Evolutionary conservation across 345 rosid species (phyloP).

Genomic region (Rhizophora apiculata): DNA sequence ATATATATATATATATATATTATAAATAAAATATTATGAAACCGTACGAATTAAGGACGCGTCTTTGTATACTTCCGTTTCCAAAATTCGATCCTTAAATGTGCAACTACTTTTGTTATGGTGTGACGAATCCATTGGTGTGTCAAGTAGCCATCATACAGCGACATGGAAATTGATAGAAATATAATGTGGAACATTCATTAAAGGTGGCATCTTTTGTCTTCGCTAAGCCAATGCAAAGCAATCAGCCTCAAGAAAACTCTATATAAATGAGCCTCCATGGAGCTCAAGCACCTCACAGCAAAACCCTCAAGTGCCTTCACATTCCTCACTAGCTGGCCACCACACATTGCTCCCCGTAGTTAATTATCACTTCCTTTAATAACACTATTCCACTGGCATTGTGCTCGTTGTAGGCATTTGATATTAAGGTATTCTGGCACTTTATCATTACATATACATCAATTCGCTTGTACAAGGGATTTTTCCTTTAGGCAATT

Average conservation of each 20-base stretch:
- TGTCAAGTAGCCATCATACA: conserved; percentile 13
- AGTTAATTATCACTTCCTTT: no score
- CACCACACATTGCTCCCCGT: background rate
- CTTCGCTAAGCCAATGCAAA: background rate
- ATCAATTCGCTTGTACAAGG: no score
- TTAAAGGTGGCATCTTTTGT: background rate
- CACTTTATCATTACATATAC: no score
- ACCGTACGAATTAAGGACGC: background rate
- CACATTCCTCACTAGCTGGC: background rate
- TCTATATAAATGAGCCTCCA: conserved; percentile 28
- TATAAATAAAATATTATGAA: background rate
- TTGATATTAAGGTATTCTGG: background rate
- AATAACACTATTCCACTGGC: no score
- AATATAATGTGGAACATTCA: conserved; percentile 33
- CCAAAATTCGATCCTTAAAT: conserved; percentile 28
- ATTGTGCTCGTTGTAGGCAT: no score
- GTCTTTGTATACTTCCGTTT: conserved; percentile 19
- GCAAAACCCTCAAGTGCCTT: background rate
- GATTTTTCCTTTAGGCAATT: conserved; percentile 2
- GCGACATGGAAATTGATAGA: conserved; percentile 32
- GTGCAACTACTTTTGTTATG: conserved; percentile 8
- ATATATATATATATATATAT: no score
- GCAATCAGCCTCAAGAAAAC: background rate
- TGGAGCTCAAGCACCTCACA: conserved; percentile 13
- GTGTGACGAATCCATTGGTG: conserved; percentile 3